Base-by-base conservation (phyloP, 768 basidiomycete species). In the Tremella fuciformis region DNA sequence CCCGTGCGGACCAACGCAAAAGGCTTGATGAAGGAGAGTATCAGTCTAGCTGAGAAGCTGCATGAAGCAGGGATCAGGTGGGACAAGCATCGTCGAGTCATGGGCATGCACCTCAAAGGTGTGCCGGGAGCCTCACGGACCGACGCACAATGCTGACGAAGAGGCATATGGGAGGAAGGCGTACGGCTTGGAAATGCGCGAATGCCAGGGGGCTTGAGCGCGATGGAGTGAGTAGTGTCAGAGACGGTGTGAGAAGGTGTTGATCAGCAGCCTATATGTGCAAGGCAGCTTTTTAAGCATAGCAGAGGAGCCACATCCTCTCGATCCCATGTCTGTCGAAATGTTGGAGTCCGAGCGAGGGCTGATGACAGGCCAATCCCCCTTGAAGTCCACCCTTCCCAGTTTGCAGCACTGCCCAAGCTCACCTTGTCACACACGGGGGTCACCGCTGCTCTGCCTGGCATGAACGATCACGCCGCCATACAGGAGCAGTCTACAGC, bases 141-240 rank as follows among this genome's bases (percentile, higher is more conserved):
- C 6, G 11, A 34, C 4, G 29, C 29, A 6, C n/a, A 11, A 34
- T 4, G 29, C 29, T 34, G 29, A 34, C 29, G 6, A 34, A 56
- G 61, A 47, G 67, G 67, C 15, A 67, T 72, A 18, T 72, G 63
- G 67, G 67, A 71, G 22, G 67, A 65, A 39, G 62, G 59, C 6
- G 50, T 57, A 1, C 50, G 57, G 48, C 18, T 53, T 11, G 50
- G 56, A 1, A 40, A 19, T 44, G 57, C 38, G 24, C 39, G 59
- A 2, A 41, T 16, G 8, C 21, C 16, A 4, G 41, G 50, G 8
- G 60, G 63, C 4, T 46, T 54, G 18, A 39, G 48, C 18, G 53
- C 57, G 18, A 64, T 63, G 60, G 61, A 67, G 64, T 70, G 57
- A 57, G 61, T 62, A 2, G n/a, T 6, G 9, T 47, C 18, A 3